Evolutionary conservation across 306 rosid species (phyloP).

Genomic region (Cotoneaster glaucophyllus): DNA sequence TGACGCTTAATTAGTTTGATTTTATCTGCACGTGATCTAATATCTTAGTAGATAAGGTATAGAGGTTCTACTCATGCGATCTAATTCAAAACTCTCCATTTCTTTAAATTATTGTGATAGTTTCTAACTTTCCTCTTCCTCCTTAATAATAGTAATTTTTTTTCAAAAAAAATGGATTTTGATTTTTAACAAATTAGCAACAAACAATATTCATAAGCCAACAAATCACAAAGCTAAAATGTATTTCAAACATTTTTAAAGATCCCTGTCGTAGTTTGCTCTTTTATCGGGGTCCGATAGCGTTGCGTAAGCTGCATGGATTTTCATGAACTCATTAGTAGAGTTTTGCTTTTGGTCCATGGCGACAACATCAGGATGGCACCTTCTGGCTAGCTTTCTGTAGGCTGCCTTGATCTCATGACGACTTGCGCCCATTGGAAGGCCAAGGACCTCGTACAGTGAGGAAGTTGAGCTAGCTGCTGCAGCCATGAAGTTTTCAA

Average conservation of each 20-base stretch:
- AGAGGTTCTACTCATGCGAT: too few relatives aligned
- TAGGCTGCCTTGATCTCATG: conserved; percentile 60
- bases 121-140: too few relatives aligned
- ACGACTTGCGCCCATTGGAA: conserved; percentile 39
- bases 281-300: conserved; percentile 64
- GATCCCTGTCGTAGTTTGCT: conserved; percentile 46
- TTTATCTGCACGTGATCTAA: too few relatives aligned
- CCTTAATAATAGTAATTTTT: too few relatives aligned
- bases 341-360: conserved; percentile 51
- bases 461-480: conserved; percentile 23
- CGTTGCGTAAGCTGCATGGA: conserved; percentile 59
- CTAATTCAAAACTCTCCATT: too few relatives aligned
- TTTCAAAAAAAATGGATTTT: too few relatives aligned
- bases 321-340: conserved; percentile 45
- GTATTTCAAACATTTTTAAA: neutral
- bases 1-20: too few relatives aligned
- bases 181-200: too few relatives aligned
- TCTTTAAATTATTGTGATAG: too few relatives aligned
- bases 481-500: conserved; percentile 15
- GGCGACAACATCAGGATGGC: conserved; percentile 70
- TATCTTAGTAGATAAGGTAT: too few relatives aligned
- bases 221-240: neutral
- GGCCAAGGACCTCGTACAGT: conserved; percentile 69
- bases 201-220: neutral
- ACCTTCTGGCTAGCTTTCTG: conserved; percentile 53